Conservation (phyloP, 306 rosid species). For the Vachellia collinsii region DNA sequence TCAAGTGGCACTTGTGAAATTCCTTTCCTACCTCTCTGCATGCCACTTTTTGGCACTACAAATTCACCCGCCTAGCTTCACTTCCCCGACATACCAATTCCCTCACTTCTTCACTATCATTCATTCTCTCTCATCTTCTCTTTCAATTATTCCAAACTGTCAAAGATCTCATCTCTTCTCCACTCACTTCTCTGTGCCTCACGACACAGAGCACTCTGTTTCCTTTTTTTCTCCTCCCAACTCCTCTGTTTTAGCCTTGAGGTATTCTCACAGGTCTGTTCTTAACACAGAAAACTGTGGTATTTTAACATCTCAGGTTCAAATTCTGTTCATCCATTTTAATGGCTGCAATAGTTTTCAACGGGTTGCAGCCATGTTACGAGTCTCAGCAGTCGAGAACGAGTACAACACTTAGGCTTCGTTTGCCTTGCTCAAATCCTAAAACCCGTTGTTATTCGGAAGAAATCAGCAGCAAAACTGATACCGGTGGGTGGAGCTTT, state of each 20-base stretch:
- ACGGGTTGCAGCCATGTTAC: constrained; percentile 57
- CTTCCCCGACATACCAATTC: constrained; percentile 52
- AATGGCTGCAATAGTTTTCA: constrained; percentile 82
- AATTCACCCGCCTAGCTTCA: constrained; percentile 52
- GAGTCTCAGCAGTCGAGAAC: constrained; percentile 69
- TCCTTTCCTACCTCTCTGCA: constrained; percentile 20
- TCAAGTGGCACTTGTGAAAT: constrained; percentile 55
- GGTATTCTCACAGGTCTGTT: neutral
- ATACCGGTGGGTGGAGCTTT: constrained; percentile 57
- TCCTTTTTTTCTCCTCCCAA: too few species aligned
- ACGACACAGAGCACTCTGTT: constrained; percentile 26
- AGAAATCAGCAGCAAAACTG: constrained; percentile 30
- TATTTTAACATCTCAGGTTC: neutral
- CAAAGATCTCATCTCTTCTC: constrained; percentile 7
- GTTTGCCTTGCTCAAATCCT: constrained; percentile 48
- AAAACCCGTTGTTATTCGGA: constrained; percentile 25
- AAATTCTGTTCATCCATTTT: neutral
- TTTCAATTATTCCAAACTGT: neutral
- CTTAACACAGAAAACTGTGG: neutral
- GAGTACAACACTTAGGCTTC: constrained; percentile 59
- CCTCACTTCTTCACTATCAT: neutral
- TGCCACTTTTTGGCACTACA: constrained; percentile 72
- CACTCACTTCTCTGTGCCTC: neutral
- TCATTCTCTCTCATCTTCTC: neutral
- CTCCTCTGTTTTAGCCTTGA: constrained; percentile 2